Evolutionary conservation across 495 filamentous ascomycete species (phyloP).

Genomic region (Chaetomium tenue): DNA sequence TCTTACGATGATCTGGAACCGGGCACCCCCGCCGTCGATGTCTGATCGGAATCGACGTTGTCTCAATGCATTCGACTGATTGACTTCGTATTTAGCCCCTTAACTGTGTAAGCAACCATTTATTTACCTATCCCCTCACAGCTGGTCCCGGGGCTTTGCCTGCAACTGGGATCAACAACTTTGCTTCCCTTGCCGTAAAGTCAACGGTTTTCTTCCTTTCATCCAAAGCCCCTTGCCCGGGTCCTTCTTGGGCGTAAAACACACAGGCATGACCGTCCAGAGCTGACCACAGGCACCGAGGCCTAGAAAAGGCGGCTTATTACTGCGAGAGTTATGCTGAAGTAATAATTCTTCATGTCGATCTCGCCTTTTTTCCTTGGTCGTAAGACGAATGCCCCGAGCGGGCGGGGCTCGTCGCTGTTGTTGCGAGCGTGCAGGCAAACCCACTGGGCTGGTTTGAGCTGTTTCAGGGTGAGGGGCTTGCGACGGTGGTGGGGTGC

Average conservation of each 20-base stretch:
- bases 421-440: too few relatives aligned
- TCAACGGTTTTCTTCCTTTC: background rate
- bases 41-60: background rate
- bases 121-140: too few relatives aligned
- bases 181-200: background rate
- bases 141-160: background rate
- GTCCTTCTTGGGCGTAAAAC: background rate
- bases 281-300: background rate
- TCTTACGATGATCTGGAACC: background rate
- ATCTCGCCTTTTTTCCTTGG: too few relatives aligned
- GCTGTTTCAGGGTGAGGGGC: constrained; percentile 11
- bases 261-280: background rate
- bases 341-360: too few relatives aligned
- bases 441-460: constrained; percentile 1
- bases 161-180: background rate
- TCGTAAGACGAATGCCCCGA: too few relatives aligned
- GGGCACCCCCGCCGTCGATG: background rate
- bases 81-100: too few relatives aligned
- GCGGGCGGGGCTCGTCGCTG: too few relatives aligned
- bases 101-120: too few relatives aligned
- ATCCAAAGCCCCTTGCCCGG: background rate
- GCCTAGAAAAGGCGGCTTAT: background rate
- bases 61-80: too few relatives aligned
- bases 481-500: constrained; percentile 10
- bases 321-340: background rate